Percentiles rank a stretch among this genome's conserved stretches.
These are phyloP conservation scores for Magnusiomyces magnusii DNA, from an alignment of 1,139 yeast species.

Conservation along the genomic window DNA sequence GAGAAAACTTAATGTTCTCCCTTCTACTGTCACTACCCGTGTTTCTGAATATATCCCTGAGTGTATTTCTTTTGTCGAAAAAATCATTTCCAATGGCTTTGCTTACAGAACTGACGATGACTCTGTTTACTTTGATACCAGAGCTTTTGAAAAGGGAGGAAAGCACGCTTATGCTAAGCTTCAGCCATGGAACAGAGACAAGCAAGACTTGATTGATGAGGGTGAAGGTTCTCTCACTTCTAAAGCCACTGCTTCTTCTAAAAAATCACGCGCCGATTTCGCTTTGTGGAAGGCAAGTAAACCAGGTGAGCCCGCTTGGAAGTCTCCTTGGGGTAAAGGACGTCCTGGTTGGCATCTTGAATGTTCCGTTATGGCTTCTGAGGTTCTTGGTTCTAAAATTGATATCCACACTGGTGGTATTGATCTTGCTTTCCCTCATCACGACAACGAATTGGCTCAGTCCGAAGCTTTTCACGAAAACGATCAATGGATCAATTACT, in stretches of 20 bases:
- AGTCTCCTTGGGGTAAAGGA: conserved; percentile 90
- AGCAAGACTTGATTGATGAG: conserved; percentile 75
- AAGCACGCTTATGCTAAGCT: conserved; percentile 82
- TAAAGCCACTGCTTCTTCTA: conserved; percentile 36
- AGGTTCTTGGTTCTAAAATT: conserved; percentile 70
- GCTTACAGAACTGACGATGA: conserved; percentile 83
- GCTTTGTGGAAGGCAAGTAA: conserved; percentile 96
- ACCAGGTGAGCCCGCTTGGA: conserved; percentile 97
- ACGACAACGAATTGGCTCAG: conserved; percentile 97
- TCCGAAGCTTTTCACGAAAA: conserved; percentile 88
- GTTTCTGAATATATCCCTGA: no score
- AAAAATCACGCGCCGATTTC: conserved; percentile 75
- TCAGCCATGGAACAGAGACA: conserved; percentile 97
- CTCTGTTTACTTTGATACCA: conserved; percentile 91
- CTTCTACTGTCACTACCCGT: no score
- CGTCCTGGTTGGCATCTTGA: conserved; percentile 99
- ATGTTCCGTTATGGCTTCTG: conserved; percentile 98
- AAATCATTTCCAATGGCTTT: conserved; percentile 68
- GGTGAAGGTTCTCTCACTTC: conserved; percentile 79
- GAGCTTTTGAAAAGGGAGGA: conserved; percentile 51
- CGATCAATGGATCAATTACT: conserved; percentile 94
- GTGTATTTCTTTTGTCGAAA: conserved; percentile 74
- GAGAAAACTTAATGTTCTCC: no score
- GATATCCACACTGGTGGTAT: conserved; percentile 98
- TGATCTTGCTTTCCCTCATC: conserved; percentile 96